phyloP scores from a whole-genome alignment of 768 basidiomycete species.

The Suillus tomentosus region DNA sequence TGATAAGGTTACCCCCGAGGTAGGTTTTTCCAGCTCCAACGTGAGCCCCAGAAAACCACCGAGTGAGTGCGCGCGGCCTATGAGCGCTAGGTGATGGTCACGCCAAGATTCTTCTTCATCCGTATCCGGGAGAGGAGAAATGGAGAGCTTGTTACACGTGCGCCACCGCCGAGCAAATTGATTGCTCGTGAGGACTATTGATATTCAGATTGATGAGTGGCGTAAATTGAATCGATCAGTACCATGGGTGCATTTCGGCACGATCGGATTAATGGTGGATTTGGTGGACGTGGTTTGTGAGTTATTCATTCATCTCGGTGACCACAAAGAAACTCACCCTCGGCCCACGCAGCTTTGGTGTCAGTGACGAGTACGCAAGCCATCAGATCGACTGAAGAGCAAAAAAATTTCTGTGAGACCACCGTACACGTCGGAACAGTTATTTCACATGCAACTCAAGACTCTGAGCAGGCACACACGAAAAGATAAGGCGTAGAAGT shows the following conservation, averaged over 20 bases:
- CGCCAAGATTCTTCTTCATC: conserved; percentile 68
- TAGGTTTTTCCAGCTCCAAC: conserved; percentile 61
- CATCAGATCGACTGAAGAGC: conserved; percentile 53
- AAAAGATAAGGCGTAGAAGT: conserved; percentile 71
- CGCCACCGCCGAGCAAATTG: conserved; percentile 74
- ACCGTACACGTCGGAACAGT: neutral
- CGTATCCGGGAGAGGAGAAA: conserved; percentile 30
- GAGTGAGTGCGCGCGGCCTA: conserved; percentile 63
- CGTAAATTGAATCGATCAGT: conserved; percentile 21
- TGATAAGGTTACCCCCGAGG: conserved; percentile 50
- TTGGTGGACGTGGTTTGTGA: conserved; percentile 6
- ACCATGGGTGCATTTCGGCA: neutral
- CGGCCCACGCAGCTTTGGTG: conserved; percentile 72
- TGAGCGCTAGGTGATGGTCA: conserved; percentile 50
- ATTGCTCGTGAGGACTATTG: conserved; percentile 53
- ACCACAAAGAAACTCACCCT: conserved; percentile 49
- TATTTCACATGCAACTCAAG: conserved; percentile 11
- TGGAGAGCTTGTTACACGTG: conserved; percentile 46
- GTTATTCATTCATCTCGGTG: conserved; percentile 13
- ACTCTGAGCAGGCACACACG: conserved; percentile 46
- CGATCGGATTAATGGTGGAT: conserved; percentile 1
- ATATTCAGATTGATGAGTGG: conserved; percentile 18
- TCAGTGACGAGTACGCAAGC: conserved; percentile 72
- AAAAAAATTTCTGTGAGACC: conserved; percentile 59
- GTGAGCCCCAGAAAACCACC: conserved; percentile 56